phyloP scores from a whole-genome alignment of 331 rosid genomes.

The Phaseolus coccineus region DNA sequence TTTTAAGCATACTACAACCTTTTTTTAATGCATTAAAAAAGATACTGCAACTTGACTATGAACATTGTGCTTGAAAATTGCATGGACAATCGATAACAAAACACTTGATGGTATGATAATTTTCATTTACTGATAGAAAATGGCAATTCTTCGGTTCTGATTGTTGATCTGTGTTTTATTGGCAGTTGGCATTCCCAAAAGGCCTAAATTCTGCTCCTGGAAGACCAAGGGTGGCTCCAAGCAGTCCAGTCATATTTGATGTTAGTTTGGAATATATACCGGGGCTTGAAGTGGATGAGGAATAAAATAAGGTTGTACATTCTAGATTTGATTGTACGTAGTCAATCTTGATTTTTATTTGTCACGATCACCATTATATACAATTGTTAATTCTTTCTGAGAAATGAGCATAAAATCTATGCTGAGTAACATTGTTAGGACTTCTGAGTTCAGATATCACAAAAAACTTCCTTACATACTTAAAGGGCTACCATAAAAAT shows the following conservation, averaged over 20 bases:
- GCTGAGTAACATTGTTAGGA: conserved; percentile 11
- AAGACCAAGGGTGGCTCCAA: conserved; percentile 97
- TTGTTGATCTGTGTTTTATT: conserved; percentile 32
- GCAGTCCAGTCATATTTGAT: conserved; percentile 89
- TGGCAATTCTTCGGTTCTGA: conserved; percentile 21
- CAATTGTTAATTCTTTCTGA: conserved; percentile 52
- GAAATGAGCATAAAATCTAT: conserved; percentile 13
- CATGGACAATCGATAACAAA: conserved; percentile 7
- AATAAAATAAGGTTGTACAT: conserved; percentile 44
- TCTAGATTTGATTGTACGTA: conserved; percentile 10
- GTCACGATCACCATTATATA: conserved; percentile 23
- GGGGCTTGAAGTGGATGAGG: conserved; percentile 78
- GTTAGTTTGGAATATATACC: conserved; percentile 92
- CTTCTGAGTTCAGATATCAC: neutral
- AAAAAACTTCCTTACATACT: conserved; percentile 22
- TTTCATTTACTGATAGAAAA: conserved; percentile 25
- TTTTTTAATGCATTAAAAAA: too few relatives aligned
- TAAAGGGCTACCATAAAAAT: neutral
- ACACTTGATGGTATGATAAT: neutral
- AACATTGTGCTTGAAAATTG: conserved; percentile 24
- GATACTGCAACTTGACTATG: neutral
- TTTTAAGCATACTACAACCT: neutral
- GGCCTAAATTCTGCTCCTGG: conserved; percentile 97
- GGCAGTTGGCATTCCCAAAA: conserved; percentile 95
- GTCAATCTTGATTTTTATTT: neutral